Base-by-base conservation (phyloP, 108 stramenopile genomes). In the Mediolabrus comicus region DNA sequence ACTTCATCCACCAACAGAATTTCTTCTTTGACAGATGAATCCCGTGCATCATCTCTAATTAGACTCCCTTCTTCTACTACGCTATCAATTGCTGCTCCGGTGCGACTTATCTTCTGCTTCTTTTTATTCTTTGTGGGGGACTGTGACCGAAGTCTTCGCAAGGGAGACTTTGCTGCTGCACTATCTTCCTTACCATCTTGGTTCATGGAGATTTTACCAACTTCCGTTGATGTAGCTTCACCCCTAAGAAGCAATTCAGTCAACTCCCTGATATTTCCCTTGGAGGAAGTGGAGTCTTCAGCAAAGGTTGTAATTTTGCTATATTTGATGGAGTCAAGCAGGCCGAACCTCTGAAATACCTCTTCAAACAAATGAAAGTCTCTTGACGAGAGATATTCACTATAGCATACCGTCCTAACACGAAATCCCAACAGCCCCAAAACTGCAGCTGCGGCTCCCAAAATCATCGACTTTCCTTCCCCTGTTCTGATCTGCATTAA, bases 401-500 rank as follows among this genome's bases (percentile, higher is more conserved):
- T 84, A 79, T 87, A 87, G 61, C 86, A 87, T 10, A 87, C 83
- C 38, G 81, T 82, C 10, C 86, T 77, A 32, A 82, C 86, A 29
- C 41, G 38, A 49, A 86, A 86, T 1, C 86, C 86, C 4, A 87
- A 67, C 26, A 87, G 57, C n/a, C 67, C 74, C 33, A 87, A 56
- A 46, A 83, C 69, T 2, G 57, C 53, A 27, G 86, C 72, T 22
- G 83, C 81, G 30, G 83, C 83, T 2, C 83, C 86, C 9, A 87
- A 55, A 14, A 84, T 86, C 77, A 86, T 84, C 5, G 86, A 86
- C 56, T 86, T 86, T 13, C 86, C 86, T 17, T 85, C 84, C n/a
- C 83, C 81, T 22, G 83, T 86, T 39, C 86, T 49, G 34, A 82
- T 84, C 51, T 82, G 83, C 81, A 83, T 79, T 19, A 87, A 53